phyloP scores from a whole-genome alignment of 2,329 filamentous ascomycete genomes.

The Aspergillus brunneoviolaceus region DNA sequence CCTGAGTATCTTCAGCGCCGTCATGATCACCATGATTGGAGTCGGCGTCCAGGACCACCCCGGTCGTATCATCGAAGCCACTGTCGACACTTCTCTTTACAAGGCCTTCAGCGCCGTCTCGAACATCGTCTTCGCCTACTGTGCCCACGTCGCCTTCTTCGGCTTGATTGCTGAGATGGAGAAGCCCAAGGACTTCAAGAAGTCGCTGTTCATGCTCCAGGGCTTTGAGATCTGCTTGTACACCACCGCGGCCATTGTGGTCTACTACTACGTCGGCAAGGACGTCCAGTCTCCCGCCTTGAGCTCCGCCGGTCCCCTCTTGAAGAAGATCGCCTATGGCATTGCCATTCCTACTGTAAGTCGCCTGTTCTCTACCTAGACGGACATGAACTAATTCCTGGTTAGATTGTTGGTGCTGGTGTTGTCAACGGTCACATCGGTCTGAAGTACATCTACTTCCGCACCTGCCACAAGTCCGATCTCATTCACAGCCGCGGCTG shows the following conservation, averaged over 20 bases:
- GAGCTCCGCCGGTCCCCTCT: slow-evolving; percentile 54
- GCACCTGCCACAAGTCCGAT: slow-evolving; percentile 60
- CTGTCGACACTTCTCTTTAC: slow-evolving; percentile 48
- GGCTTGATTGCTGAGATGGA: slow-evolving; percentile 64
- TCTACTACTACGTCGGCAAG: slow-evolving; percentile 64
- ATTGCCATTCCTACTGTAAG: slow-evolving; percentile 61
- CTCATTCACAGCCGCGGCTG: slow-evolving; percentile 50
- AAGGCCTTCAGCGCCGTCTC: slow-evolving; percentile 52
- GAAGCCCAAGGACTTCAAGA: slow-evolving; percentile 58
- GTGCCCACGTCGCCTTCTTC: slow-evolving; percentile 64
- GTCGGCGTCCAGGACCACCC: slow-evolving; percentile 56
- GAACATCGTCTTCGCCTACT: slow-evolving; percentile 8
- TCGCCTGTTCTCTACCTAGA: neutral
- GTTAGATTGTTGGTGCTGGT: slow-evolving; percentile 62
- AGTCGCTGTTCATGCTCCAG: slow-evolving; percentile 61
- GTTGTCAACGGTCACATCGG: slow-evolving; percentile 68
- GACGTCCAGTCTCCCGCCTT: slow-evolving; percentile 65
- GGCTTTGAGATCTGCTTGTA: slow-evolving; percentile 60
- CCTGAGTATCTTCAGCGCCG: slow-evolving; percentile 63
- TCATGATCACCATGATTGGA: slow-evolving; percentile 66
- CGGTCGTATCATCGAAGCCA: slow-evolving; percentile 35
- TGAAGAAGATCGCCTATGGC: slow-evolving; percentile 65
- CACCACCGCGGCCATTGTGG: slow-evolving; percentile 62
- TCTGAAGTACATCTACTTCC: slow-evolving; percentile 63
- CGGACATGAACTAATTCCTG: neutral